Percentiles rank a stretch among this genome's conserved stretches.
Conservation (phyloP, 106 monocot species). For the Narthecium ossifragum region DNA sequence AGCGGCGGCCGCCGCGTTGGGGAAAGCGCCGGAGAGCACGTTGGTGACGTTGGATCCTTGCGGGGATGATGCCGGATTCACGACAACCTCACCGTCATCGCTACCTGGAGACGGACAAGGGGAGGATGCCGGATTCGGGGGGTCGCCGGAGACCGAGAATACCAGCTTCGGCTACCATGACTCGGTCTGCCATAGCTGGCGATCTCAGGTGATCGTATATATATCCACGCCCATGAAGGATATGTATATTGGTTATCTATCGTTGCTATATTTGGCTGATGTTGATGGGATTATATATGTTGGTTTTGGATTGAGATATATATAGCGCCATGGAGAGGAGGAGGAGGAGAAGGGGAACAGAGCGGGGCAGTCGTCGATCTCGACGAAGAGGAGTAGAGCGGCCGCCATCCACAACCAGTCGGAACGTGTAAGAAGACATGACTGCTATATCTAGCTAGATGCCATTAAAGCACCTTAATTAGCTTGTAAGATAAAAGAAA, state of each 20-base stretch:
- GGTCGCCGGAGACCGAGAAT: slow-evolving; percentile 57
- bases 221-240: too few species aligned
- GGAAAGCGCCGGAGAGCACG: too few species aligned
- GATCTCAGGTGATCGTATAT: slow-evolving; percentile 19
- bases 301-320: slow-evolving; percentile 19
- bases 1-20: too few species aligned
- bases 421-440: slow-evolving; percentile 51
- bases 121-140: neutral
- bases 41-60: neutral
- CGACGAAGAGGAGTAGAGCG: slow-evolving; percentile 50
- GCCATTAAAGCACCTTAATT: too few species aligned
- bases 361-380: slow-evolving; percentile 24
- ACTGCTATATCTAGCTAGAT: too few species aligned
- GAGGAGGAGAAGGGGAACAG: slow-evolving; percentile 20
- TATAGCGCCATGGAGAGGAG: slow-evolving; percentile 19
- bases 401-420: slow-evolving; percentile 80
- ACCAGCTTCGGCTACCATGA: slow-evolving; percentile 39
- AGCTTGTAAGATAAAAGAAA: too few species aligned
- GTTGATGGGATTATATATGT: too few species aligned
- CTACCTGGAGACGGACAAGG: slow-evolving; percentile 5
- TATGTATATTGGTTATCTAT: too few species aligned
- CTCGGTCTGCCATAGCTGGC: slow-evolving; percentile 36
- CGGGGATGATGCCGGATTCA: slow-evolving; percentile 12
- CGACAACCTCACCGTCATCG: slow-evolving; percentile 13
- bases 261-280: too few species aligned